Evolutionary conservation across 2,329 filamentous ascomycete species (phyloP).

Genomic region (Cladosporium sp.): DNA sequence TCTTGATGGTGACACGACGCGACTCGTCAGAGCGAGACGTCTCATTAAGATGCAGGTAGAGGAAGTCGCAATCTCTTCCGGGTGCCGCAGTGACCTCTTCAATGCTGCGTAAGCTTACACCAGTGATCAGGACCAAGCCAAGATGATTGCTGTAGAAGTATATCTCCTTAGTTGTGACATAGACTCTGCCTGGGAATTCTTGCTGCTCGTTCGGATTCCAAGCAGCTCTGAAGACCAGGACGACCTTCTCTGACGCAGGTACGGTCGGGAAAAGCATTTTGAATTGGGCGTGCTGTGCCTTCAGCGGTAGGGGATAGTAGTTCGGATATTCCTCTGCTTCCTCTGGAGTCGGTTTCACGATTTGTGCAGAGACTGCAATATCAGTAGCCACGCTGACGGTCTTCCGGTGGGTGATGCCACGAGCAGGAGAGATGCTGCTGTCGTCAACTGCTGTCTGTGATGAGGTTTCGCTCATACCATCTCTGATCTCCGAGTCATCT

Average conservation of each 20-base stretch:
- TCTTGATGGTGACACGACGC: conserved; percentile 79
- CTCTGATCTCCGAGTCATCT: conserved; percentile 17
- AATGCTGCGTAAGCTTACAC: conserved; percentile 70
- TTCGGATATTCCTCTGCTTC: conserved; percentile 58
- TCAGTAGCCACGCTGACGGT: conserved; percentile 24
- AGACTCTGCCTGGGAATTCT: conserved; percentile 79
- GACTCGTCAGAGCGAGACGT: conserved; percentile 56
- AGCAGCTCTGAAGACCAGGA: conserved; percentile 87
- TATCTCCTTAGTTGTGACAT: conserved; percentile 79
- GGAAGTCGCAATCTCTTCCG: conserved; percentile 87
- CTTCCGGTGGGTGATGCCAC: conserved; percentile 23
- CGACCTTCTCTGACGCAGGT: conserved; percentile 71
- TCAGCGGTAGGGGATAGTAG: conserved; percentile 70
- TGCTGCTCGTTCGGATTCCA: conserved; percentile 76
- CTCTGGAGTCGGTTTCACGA: conserved; percentile 15
- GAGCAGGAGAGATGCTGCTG: neutral
- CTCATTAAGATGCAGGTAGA: conserved; percentile 73
- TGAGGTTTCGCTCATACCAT: conserved; percentile 12
- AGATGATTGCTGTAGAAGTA: conserved; percentile 97
- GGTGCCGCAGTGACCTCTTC: conserved; percentile 85
- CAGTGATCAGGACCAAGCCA: conserved; percentile 81
- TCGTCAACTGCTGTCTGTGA: conserved; percentile 4
- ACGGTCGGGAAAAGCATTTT: conserved; percentile 83
- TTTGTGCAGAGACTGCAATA: conserved; percentile 5
- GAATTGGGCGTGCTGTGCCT: conserved; percentile 87